Evolutionary conservation across 2,329 filamentous ascomycete species (phyloP).

Genomic region (Magnaporthiopsis poae): DNA sequence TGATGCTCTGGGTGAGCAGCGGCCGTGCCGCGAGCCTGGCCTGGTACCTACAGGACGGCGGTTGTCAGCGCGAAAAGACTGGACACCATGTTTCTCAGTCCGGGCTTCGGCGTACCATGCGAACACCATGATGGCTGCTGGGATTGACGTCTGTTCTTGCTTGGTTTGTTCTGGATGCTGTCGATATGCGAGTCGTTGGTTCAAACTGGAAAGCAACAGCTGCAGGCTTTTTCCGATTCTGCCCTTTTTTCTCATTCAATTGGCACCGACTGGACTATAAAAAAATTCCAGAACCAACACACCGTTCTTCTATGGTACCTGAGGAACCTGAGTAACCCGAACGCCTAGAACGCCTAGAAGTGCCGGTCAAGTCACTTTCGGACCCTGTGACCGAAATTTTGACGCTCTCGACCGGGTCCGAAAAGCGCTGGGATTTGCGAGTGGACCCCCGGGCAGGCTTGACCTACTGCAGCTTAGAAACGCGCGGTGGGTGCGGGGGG

Average conservation of each 20-base stretch:
- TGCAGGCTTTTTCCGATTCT: not conserved
- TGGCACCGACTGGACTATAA: not conserved
- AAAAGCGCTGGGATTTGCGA: not conserved
- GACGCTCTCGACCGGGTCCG: not conserved
- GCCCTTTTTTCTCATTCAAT: not conserved
- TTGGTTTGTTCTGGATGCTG: not conserved
- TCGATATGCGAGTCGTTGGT: not conserved
- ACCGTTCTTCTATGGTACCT: not conserved
- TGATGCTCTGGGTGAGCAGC: constrained; percentile 80
- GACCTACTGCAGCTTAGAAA: too few relatives aligned
- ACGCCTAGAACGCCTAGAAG: not conserved
- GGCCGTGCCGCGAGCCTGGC: constrained; percentile 69
- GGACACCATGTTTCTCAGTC: too few relatives aligned
- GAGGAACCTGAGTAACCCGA: not conserved
- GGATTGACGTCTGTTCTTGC: not conserved
- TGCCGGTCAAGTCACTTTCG: not conserved
- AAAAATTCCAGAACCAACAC: too few relatives aligned
- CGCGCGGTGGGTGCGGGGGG: too few relatives aligned
- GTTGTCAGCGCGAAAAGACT: too few relatives aligned
- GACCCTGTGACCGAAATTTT: not conserved
- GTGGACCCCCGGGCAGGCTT: not conserved
- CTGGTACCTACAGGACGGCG: constrained; percentile 61
- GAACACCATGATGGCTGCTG: constrained; percentile 1
- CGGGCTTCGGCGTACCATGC: constrained; percentile 1
- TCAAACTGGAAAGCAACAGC: not conserved